Evolutionary conservation across 306 rosid genomes (phyloP).

Genomic region (Sindora glabra): DNA sequence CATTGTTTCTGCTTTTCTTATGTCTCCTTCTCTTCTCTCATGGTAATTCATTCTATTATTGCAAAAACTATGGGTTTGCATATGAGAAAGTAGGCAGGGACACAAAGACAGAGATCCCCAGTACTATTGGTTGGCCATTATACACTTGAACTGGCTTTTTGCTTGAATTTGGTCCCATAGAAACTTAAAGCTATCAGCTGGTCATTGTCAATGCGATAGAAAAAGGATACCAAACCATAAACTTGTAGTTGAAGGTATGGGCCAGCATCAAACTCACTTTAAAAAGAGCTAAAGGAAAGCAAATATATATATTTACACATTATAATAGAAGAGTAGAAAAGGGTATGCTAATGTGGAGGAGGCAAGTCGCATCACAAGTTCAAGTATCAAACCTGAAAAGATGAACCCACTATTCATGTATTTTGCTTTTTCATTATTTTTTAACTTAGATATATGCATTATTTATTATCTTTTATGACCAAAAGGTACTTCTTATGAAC

Average conservation of each 20-base stretch:
- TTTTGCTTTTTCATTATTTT: constrained; percentile 31
- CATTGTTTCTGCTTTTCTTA: not conserved
- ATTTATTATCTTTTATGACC: too few species aligned
- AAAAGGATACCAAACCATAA: too few species aligned
- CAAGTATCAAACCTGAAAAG: constrained; percentile 47
- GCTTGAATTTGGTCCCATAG: constrained; percentile 36
- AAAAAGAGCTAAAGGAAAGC: too few species aligned
- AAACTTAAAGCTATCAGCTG: constrained; percentile 21
- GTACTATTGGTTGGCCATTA: constrained; percentile 22
- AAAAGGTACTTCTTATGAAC: too few species aligned
- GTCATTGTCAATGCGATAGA: constrained; percentile 43
- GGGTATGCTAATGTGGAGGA: too few species aligned
- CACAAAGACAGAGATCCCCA: constrained; percentile 23
- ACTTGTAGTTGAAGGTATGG: constrained; percentile 31
- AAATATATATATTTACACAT: too few species aligned
- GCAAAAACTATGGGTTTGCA: too few species aligned
- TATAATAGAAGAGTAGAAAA: too few species aligned
- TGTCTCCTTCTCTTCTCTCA: not conserved
- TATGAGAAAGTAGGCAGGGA: too few species aligned
- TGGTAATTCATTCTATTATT: too few species aligned
- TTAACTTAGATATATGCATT: too few species aligned
- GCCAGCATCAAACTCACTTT: constrained; percentile 32
- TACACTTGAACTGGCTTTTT: too few species aligned
- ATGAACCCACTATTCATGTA: constrained; percentile 37
- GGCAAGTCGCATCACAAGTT: constrained; percentile 51